phyloP scores from a whole-genome alignment of 495 filamentous ascomycete genomes.

The Neurospora sp. region DNA sequence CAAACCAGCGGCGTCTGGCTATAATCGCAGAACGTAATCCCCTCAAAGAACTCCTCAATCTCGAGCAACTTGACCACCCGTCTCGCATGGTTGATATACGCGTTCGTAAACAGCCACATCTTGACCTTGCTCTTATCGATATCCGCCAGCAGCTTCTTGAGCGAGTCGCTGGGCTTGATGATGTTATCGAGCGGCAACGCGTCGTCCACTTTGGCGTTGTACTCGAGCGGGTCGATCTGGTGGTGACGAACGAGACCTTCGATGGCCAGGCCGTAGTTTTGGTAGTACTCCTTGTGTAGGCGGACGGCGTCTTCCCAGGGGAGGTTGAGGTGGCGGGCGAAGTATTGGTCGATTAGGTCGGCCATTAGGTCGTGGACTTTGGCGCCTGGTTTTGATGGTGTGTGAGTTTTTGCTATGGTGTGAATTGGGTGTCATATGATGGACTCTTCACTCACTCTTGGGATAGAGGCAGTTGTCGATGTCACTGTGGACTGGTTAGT shows the following conservation, averaged over 20 bases:
- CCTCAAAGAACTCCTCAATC: conserved; percentile 83
- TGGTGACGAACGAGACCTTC: conserved; percentile 89
- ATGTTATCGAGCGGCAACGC: conserved; percentile 80
- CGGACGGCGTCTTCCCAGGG: conserved; percentile 59
- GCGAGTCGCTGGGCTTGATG: conserved; percentile 62
- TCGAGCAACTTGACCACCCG: conserved; percentile 72
- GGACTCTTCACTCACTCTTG: conserved; percentile 37
- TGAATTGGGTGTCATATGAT: background rate
- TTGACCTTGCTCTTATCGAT: conserved; percentile 72
- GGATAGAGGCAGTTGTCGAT: conserved; percentile 93
- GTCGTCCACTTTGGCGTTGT: conserved; percentile 91
- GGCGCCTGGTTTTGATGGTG: conserved; percentile 33
- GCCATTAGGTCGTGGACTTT: conserved; percentile 70
- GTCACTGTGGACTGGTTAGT: conserved; percentile 39
- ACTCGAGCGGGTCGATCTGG: conserved; percentile 89
- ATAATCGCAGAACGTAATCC: conserved; percentile 91
- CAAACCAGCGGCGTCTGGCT: conserved; percentile 54
- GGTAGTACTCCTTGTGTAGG: conserved; percentile 87
- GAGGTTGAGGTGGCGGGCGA: conserved; percentile 66
- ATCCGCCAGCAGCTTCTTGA: conserved; percentile 67
- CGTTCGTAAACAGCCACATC: conserved; percentile 93
- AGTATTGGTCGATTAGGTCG: conserved; percentile 70
- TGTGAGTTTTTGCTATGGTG: background rate
- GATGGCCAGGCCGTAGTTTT: conserved; percentile 92
- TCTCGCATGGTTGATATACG: conserved; percentile 79